Percentiles rank a stretch among this genome's conserved stretches.
Evolutionary conservation across 192 early-diverging fungal genomes (phyloP).

Genomic region (Entophlyctis luteolus): DNA sequence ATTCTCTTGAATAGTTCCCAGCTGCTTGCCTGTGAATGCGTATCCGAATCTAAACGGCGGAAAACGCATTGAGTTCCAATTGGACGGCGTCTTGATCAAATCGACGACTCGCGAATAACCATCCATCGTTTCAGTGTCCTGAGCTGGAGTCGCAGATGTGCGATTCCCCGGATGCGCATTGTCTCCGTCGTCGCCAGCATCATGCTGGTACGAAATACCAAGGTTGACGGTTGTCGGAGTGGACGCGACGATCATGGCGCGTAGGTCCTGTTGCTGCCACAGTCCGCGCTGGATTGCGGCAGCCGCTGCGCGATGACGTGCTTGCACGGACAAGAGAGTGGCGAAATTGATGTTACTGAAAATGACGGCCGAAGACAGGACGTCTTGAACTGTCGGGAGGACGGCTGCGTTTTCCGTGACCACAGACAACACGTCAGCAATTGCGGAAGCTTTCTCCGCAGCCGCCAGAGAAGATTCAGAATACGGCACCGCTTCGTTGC

Average conservation of each 20-base stretch:
- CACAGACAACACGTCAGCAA: neutral
- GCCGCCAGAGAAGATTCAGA: neutral
- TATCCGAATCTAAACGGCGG: constrained; percentile 14
- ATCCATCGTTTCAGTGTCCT: constrained; percentile 44
- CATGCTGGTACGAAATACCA: neutral
- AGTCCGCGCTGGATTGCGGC: neutral
- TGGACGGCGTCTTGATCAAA: neutral
- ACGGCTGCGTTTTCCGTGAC: neutral
- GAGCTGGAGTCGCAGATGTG: constrained; percentile 19
- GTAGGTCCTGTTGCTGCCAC: constrained; percentile 26
- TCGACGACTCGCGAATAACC: constrained; percentile 1
- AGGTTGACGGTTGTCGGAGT: neutral
- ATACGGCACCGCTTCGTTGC: neutral
- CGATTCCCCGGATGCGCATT: neutral
- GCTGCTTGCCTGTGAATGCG: neutral
- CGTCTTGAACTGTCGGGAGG: neutral
- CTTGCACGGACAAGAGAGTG: constrained; percentile 6
- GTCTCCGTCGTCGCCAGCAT: neutral
- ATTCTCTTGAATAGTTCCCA: neutral
- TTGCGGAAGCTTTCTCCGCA: neutral
- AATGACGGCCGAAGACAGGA: constrained; percentile 18
- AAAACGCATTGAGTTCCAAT: neutral
- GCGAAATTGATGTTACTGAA: constrained; percentile 16
- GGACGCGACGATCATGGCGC: neutral
- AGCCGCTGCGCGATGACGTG: neutral